phyloP scores from a whole-genome alignment of 2,329 filamentous ascomycete genomes.

The Sarocladium oryzae region DNA sequence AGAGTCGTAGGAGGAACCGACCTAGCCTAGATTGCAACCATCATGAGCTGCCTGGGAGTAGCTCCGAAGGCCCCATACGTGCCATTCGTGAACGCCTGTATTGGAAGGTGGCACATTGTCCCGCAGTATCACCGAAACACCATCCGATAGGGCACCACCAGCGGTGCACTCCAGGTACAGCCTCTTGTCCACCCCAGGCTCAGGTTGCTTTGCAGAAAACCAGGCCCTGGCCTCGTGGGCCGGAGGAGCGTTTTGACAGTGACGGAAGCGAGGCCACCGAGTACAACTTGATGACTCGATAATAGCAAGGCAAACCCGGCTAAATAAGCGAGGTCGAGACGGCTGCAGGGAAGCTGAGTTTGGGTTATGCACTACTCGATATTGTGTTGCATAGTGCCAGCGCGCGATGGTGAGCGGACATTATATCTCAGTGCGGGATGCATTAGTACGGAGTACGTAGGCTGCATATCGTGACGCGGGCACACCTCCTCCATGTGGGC shows the following conservation, averaged over 20 bases:
- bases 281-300: background rate
- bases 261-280: background rate
- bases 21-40: background rate
- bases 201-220: too few relatives aligned
- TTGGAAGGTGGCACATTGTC: slow-evolving; percentile 3
- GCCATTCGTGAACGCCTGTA: background rate
- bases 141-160: background rate
- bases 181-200: too few relatives aligned
- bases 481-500: background rate
- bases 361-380: background rate
- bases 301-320: background rate
- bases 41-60: background rate
- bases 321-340: background rate
- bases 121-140: slow-evolving; percentile 5
- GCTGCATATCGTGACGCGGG: background rate
- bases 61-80: background rate
- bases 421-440: background rate
- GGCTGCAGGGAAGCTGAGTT: background rate
- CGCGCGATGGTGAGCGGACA: background rate
- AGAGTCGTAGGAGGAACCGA: background rate
- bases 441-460: background rate
- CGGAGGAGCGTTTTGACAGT: background rate
- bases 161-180: too few relatives aligned
- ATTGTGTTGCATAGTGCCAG: background rate
- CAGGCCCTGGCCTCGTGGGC: too few relatives aligned